These are phyloP conservation scores for Triticum dicoccoides DNA, from an alignment of 176 grass and related monocot genomes.

Conservation along the genomic window DNA sequence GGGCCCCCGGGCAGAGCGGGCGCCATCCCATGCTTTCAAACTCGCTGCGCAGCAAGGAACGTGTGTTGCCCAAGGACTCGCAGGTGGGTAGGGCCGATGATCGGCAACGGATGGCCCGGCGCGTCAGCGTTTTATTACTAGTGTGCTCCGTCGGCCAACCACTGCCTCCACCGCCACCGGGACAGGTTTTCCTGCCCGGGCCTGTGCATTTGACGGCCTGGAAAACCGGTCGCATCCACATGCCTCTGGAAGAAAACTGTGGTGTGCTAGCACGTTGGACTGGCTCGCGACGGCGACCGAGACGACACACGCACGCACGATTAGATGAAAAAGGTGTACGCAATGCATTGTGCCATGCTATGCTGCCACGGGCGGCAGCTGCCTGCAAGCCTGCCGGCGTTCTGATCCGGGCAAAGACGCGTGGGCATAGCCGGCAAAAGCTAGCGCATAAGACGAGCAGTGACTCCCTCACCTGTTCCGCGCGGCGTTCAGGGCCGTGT, in stretches of 20 bases:
- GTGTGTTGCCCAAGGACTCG: background rate
- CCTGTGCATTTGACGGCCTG: background rate
- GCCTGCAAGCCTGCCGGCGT: background rate
- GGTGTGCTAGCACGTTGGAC: background rate
- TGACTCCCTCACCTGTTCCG: background rate
- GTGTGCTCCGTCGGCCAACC: background rate
- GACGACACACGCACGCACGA: background rate
- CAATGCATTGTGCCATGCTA: background rate
- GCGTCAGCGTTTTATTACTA: background rate
- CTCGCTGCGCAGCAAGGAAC: background rate
- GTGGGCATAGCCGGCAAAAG: background rate
- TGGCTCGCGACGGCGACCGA: background rate
- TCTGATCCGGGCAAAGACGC: background rate
- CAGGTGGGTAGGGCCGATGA: background rate
- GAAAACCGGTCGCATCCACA: background rate
- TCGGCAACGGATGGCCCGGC: background rate
- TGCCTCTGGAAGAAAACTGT: background rate
- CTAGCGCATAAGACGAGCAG: background rate
- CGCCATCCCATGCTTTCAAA: background rate
- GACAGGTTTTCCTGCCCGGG: background rate
- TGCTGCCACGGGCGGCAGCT: background rate
- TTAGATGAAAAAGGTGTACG: background rate
- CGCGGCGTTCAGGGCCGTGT: too few species aligned
- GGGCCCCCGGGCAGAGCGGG: background rate
- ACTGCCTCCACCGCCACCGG: background rate